These are phyloP conservation scores for Solanum peruvianum DNA, from an alignment of 257 asterid genomes.

Conservation along the genomic window DNA sequence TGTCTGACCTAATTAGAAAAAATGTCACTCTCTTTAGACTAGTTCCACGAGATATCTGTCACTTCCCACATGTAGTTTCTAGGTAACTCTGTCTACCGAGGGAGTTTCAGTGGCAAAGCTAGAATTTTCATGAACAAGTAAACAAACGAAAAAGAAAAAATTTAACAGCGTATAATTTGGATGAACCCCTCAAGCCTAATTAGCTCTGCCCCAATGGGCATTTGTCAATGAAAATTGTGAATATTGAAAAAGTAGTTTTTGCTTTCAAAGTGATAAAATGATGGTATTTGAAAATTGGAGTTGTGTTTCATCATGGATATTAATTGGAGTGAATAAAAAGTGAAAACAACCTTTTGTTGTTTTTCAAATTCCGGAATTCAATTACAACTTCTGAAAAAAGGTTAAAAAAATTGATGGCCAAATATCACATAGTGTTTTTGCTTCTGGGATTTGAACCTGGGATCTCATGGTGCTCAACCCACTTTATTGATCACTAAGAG, in stretches of 20 bases:
- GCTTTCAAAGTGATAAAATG: background rate
- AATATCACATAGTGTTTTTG: background rate
- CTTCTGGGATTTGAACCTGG: background rate
- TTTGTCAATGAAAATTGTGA: background rate
- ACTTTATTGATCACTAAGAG: background rate
- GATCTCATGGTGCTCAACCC: background rate
- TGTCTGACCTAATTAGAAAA: background rate
- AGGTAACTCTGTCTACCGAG: background rate
- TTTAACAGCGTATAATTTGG: background rate
- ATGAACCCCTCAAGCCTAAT: background rate
- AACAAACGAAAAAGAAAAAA: background rate
- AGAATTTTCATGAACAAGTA: background rate
- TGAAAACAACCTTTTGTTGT: background rate
- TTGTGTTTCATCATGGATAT: background rate
- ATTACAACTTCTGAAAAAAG: background rate
- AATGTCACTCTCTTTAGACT: background rate
- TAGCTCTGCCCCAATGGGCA: background rate
- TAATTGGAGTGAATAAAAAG: background rate
- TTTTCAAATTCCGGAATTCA: background rate
- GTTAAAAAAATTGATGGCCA: background rate
- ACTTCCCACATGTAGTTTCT: background rate
- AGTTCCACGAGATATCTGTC: background rate
- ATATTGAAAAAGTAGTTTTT: background rate
- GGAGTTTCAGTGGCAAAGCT: background rate
- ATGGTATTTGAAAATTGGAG: background rate